Evolutionary conservation across 768 basidiomycete species (phyloP), one percentile per base, ranked within the genome.

Genomic region (Termitomyces sp.): DNA sequence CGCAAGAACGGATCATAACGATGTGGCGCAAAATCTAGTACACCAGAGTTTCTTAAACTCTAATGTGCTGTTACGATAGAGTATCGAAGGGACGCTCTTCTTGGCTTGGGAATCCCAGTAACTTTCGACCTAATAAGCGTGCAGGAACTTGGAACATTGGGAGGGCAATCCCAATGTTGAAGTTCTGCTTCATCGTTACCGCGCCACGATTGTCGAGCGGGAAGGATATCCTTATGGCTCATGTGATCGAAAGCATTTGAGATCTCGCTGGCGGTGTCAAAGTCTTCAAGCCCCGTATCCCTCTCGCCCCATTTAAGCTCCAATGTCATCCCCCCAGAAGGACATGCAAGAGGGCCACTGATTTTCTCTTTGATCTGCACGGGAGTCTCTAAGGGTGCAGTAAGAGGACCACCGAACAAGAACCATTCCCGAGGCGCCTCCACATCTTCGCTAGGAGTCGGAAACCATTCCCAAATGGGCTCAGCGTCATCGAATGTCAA

Each of bases 331-430:
- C 50, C 41, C 34, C 56, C 56, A 9, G 33, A 20, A 34, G 56
- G 56, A 48, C 56, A 57, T 29, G 50, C 31, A 28, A 46, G 56
- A 13, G 48, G 50, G 16, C 31, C 56, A 45, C 31, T 34, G 18
- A 34, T 5, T 15, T 37, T 29, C 34, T 20, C 41, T 15, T 26
- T n/a, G 29, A 39, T 28, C 34, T 36, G 28, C 13, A 26, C 24
- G 20, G 56, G 50, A 20, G 28, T 37, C n/a, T 44, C 15, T 28
- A 22, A n/a, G 2, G 41, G 42, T 28, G 45, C 18, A 42, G 26
- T 57, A 36, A 57, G 44, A 24, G 51, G 56, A 18, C 56, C 56
- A n/a, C 56, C 56, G 26, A 57, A 57, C 9, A 57, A 34, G 5
- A 57, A 20, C 33, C 50, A 52, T 46, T 57, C 56, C n/a, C 0